Conservation (phyloP, 805 yeast species). For the Maudiozyma bulderi region DNA sequence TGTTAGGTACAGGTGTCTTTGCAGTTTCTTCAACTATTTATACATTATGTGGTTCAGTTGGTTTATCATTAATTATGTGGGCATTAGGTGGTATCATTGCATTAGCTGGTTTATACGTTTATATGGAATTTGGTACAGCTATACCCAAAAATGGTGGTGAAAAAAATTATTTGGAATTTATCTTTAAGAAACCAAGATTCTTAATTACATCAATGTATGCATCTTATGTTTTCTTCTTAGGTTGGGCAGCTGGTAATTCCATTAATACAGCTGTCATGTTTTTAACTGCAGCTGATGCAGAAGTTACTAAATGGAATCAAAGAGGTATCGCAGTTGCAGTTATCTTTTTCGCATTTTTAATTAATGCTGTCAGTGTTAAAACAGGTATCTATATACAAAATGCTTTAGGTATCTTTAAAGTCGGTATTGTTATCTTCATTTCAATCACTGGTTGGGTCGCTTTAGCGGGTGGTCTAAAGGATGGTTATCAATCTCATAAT, state of each 20-base stretch:
- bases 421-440: conserved; percentile 60
- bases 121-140: conserved; percentile 73
- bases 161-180: conserved; percentile 67
- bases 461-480: conserved; percentile 56
- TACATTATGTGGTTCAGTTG: conserved; percentile 52
- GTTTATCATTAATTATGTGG: conserved; percentile 65
- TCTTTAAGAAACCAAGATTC: conserved; percentile 59
- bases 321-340: conserved; percentile 71
- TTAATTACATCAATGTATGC: conserved; percentile 59
- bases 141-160: conserved; percentile 82
- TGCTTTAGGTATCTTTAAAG: conserved; percentile 59
- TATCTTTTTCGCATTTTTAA: conserved; percentile 56
- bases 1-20: conserved; percentile 71
- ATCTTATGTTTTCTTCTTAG: conserved; percentile 61
- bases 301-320: conserved; percentile 64
- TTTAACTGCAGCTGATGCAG: conserved; percentile 61
- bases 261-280: conserved; percentile 73
- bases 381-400: conserved; percentile 60
- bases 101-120: conserved; percentile 51
- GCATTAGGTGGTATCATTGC: conserved; percentile 65
- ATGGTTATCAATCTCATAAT: conserved; percentile 46
- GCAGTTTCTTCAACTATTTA: conserved; percentile 56
- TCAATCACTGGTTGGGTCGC: conserved; percentile 78
- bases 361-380: conserved; percentile 53
- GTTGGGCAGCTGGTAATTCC: conserved; percentile 83